phyloP scores from a whole-genome alignment of 805 yeast species.

The Cyberlindnera sargentensis region DNA sequence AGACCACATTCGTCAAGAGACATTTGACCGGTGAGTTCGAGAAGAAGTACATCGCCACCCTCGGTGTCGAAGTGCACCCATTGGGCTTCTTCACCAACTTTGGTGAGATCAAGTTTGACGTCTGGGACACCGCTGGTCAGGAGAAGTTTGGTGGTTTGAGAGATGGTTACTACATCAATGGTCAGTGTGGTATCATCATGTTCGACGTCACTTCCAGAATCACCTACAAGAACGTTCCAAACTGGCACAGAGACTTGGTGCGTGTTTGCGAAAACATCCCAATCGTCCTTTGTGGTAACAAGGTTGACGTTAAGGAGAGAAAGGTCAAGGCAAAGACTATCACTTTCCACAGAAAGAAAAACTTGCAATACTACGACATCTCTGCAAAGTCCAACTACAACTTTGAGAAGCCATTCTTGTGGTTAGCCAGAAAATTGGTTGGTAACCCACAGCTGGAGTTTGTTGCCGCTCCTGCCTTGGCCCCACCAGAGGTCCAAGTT shows the following conservation, averaged over 20 bases:
- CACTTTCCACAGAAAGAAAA: slow-evolving; percentile 99
- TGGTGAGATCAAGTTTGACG: slow-evolving; percentile 98
- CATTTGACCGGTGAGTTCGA: slow-evolving; percentile 99
- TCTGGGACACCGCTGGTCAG: slow-evolving; percentile 99
- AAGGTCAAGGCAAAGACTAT: slow-evolving; percentile 99
- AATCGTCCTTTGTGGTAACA: slow-evolving; percentile 97
- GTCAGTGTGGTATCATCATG: slow-evolving; percentile 99
- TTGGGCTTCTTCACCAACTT: slow-evolving; percentile 95
- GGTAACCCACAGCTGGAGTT: slow-evolving; percentile 98
- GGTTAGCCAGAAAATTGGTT: slow-evolving; percentile 98
- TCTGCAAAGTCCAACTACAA: slow-evolving; percentile 99
- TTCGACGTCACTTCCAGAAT: slow-evolving; percentile 99
- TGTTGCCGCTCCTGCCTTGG: slow-evolving; percentile 98
- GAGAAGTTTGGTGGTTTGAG: slow-evolving; percentile 99
- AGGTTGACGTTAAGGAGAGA: slow-evolving; percentile 99
- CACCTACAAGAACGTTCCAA: slow-evolving; percentile 99
- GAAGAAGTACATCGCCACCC: slow-evolving; percentile 97
- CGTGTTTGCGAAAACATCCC: slow-evolving; percentile 99
- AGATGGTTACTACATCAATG: slow-evolving; percentile 99
- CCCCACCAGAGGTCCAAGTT: slow-evolving; percentile 98
- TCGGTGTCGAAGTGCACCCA: slow-evolving; percentile 99
- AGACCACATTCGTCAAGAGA: slow-evolving; percentile 98
- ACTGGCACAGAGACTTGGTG: slow-evolving; percentile 99
- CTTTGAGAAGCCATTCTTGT: slow-evolving; percentile 99
- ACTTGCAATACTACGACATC: slow-evolving; percentile 98